phyloP scores from a whole-genome alignment of 2,329 filamentous ascomycete species.

The Aspergillus sp. region DNA sequence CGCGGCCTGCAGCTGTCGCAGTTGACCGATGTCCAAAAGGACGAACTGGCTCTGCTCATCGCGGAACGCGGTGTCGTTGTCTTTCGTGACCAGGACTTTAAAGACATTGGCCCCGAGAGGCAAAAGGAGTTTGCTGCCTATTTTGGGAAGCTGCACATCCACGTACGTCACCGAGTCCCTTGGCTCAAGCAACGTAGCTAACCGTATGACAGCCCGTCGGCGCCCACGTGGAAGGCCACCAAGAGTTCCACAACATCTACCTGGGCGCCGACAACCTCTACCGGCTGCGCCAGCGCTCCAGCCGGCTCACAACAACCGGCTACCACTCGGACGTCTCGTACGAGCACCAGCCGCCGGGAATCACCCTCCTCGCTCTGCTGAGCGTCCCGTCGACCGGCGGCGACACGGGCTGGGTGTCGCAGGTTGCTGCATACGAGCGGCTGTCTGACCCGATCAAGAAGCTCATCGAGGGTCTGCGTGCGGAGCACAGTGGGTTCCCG shows the following conservation, averaged over 20 bases:
- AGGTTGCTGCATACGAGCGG: conserved; percentile 34
- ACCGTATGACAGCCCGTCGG: conserved; percentile 1
- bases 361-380: conserved; percentile 33
- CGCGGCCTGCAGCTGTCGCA: conserved; percentile 54
- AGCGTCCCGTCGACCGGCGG: conserved; percentile 33
- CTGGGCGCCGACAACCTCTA: conserved; percentile 18
- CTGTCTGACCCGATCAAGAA: conserved; percentile 28
- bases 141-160: conserved; percentile 34
- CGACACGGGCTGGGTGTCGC: conserved; percentile 36
- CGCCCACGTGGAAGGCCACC: conserved; percentile 20
- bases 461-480: conserved; percentile 35
- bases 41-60: conserved; percentile 64
- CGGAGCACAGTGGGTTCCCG: conserved; percentile 33
- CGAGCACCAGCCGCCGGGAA: conserved; percentile 35
- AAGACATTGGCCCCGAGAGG: conserved; percentile 39
- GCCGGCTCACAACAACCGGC: conserved; percentile 6
- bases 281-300: not conserved
- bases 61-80: conserved; percentile 66
- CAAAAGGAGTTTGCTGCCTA: conserved; percentile 42
- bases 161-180: conserved; percentile 5
- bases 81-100: conserved; percentile 59
- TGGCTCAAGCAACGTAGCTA: too few relatives aligned
- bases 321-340: conserved; percentile 35
- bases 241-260: conserved; percentile 13
- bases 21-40: conserved; percentile 54